phyloP scores from a whole-genome alignment of 306 rosid species.

The Rubus parviflorus region DNA sequence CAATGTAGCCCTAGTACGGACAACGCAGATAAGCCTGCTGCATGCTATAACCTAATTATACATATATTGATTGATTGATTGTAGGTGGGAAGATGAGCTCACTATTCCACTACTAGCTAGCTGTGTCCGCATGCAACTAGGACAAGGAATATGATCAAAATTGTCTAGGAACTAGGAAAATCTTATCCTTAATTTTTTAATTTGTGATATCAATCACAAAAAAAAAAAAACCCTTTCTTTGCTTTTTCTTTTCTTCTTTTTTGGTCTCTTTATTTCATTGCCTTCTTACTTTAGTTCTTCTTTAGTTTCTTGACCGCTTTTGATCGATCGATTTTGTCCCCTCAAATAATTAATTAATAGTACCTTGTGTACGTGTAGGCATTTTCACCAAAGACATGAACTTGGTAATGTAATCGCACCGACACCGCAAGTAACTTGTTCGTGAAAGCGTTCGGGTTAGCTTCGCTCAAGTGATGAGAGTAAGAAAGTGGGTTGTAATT shows the following conservation, averaged over 20 bases:
- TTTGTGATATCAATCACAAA: neutral
- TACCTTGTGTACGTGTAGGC: neutral
- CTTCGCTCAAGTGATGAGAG: neutral
- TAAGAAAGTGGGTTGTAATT: too few relatives aligned
- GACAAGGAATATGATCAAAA: slow-evolving; percentile 17
- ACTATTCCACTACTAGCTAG: neutral
- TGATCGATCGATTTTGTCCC: neutral
- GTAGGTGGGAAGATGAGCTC: slow-evolving; percentile 2
- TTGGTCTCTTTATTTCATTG: neutral
- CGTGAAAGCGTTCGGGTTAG: neutral
- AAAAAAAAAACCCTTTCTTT: too few relatives aligned
- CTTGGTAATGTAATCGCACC: neutral
- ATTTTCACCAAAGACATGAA: neutral
- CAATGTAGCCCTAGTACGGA: slow-evolving; percentile 9
- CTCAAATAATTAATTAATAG: neutral
- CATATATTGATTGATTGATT: neutral
- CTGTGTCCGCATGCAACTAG: neutral
- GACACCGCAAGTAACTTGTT: neutral
- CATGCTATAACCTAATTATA: neutral
- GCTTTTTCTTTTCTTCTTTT: neutral
- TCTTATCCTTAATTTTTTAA: neutral
- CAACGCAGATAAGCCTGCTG: neutral
- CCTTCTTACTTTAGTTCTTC: neutral
- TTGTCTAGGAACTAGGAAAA: slow-evolving; percentile 4
- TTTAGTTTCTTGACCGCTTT: neutral